Conservation (phyloP, 345 rosid genomes). For the Lepidium didymum region DNA sequence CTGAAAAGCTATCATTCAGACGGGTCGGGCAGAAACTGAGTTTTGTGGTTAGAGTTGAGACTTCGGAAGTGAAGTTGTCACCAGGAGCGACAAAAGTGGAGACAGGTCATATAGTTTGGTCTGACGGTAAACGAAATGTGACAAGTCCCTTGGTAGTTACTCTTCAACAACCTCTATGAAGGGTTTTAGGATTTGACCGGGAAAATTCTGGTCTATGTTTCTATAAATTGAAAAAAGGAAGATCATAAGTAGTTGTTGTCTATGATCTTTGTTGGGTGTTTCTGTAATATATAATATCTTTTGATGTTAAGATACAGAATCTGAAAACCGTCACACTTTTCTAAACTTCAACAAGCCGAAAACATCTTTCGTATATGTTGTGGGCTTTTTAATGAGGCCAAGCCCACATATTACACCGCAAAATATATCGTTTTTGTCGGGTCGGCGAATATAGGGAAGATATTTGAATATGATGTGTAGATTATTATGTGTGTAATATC, state of each 20-base stretch:
- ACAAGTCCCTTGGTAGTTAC: conserved; percentile 81
- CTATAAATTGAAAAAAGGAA: neutral
- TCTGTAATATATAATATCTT: conserved; percentile 19
- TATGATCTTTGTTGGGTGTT: conserved; percentile 11
- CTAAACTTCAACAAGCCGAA: neutral
- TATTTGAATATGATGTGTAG: too few relatives aligned
- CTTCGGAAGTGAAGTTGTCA: conserved; percentile 41
- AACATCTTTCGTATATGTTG: neutral
- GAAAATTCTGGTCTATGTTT: conserved; percentile 16
- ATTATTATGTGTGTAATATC: too few relatives aligned
- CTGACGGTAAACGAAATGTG: conserved; percentile 73
- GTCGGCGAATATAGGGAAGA: neutral
- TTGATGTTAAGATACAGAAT: conserved; percentile 11
- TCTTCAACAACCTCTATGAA: conserved; percentile 83
- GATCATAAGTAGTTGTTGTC: conserved; percentile 10
- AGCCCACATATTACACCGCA: neutral
- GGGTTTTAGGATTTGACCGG: conserved; percentile 13
- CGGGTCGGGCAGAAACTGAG: conserved; percentile 65
- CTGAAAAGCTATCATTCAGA: conserved; percentile 51
- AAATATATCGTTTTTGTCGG: neutral
- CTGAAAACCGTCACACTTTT: neutral
- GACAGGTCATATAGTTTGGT: conserved; percentile 75
- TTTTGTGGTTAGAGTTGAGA: conserved; percentile 53
- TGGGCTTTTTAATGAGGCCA: conserved; percentile 4
- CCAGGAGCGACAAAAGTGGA: conserved; percentile 47